A percentile compares a stretch with the other conserved stretches of the same genome.
Evolutionary conservation across 169 alveolate species (phyloP).

Genomic region (Plasmodium falciparum): DNA sequence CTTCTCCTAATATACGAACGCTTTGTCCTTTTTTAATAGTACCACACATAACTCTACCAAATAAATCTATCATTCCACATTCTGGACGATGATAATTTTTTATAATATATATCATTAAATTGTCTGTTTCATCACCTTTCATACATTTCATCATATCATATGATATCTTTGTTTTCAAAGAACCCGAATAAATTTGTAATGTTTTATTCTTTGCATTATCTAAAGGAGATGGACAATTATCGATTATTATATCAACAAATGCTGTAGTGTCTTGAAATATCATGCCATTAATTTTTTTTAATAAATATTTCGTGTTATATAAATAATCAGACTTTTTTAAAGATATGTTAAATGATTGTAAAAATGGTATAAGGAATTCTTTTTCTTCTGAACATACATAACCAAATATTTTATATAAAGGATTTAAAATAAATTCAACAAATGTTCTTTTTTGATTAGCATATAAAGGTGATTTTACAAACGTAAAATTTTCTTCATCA

Average conservation of each 20-base stretch:
- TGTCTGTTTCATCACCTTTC: conserved; percentile 88
- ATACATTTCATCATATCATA: conserved; percentile 76
- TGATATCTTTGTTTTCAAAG: conserved; percentile 76
- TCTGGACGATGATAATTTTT: conserved; percentile 96
- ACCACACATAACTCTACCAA: conserved; percentile 98
- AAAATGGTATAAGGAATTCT: conserved; percentile 92
- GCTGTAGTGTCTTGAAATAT: conserved; percentile 86
- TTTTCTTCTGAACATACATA: conserved; percentile 97
- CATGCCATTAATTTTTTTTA: conserved; percentile 78
- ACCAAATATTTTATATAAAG: conserved; percentile 97
- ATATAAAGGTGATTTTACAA: conserved; percentile 83
- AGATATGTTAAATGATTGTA: conserved; percentile 83
- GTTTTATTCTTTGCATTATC: conserved; percentile 82
- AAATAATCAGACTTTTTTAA: conserved; percentile 66
- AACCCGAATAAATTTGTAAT: conserved; percentile 89
- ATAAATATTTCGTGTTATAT: conserved; percentile 73
- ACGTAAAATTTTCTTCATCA: conserved; percentile 86
- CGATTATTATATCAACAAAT: conserved; percentile 92
- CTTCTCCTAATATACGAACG: conserved; percentile 96
- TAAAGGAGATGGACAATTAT: conserved; percentile 81
- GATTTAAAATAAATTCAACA: conserved; percentile 98
- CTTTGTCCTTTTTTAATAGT: conserved; percentile 94
- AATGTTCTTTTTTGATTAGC: conserved; percentile 93
- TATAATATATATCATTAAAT: conserved; percentile 90
- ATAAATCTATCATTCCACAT: conserved; percentile 93